phyloP scores from a whole-genome alignment of 306 rosid species.

The Prunus mira region DNA sequence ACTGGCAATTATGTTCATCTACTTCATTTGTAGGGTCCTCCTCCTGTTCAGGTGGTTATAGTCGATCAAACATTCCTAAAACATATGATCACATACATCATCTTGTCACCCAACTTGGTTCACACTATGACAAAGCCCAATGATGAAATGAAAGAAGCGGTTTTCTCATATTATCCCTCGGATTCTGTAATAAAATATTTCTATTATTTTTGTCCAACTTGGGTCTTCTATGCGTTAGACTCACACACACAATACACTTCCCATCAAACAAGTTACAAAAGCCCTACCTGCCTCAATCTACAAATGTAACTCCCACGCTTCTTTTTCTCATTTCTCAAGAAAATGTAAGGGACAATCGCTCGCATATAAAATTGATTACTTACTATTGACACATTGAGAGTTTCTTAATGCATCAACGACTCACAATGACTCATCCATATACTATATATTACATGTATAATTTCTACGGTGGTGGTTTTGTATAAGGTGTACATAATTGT shows the following conservation, averaged over 20 bases:
- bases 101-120: slow-evolving; percentile 10
- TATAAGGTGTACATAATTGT: slow-evolving; percentile 4
- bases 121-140: slow-evolving; percentile 6
- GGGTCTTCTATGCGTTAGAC: not conserved
- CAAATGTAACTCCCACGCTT: not conserved
- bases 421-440: no score
- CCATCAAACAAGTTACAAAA: not conserved
- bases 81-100: slow-evolving; percentile 17
- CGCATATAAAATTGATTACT: no score
- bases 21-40: slow-evolving; percentile 11
- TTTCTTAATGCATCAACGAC: no score
- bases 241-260: not conserved
- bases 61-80: slow-evolving; percentile 23
- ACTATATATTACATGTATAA: no score
- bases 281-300: not conserved
- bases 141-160: slow-evolving; percentile 16
- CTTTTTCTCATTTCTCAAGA: not conserved
- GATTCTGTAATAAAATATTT: not conserved
- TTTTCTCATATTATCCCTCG: not conserved
- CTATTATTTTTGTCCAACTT: slow-evolving; percentile 5
- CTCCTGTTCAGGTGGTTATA: not conserved
- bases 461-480: not conserved
- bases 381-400: no score
- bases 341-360: not conserved
- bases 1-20: not conserved